Evolutionary conservation across 140 eudicot species (phyloP), one percentile per base, ranked within the genome.

Genomic region (Anethum foeniculum): DNA sequence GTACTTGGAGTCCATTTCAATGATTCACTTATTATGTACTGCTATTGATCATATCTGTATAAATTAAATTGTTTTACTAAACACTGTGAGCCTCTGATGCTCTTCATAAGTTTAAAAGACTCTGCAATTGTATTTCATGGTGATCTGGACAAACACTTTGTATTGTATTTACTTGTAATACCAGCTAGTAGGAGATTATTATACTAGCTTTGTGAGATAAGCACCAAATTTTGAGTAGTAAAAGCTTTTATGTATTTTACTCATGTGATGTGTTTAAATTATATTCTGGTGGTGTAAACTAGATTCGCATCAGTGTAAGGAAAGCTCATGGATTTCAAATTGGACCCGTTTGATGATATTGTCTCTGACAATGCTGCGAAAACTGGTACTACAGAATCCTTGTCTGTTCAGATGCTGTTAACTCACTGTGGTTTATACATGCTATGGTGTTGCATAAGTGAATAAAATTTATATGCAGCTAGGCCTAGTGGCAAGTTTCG

Each of bases 401-500:
- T 67, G 38, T 52, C 32, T 10, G 65, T 49, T 39, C 5, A 18
- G 23, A 48, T 38, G 34, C 36, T 27, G 46, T 67, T 36, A 25
- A 12, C 48, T 68, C 77, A 38, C 23, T 39, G 41, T 12, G 60
- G 54, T 27, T 15, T 71, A 38, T 18, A 25, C 27, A 8, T 71
- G 58, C 15, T 47, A 47, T 12, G 71, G 72, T 32, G 73, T 44
- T 25, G 71, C 28, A 47, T 71, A 51, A 30, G 72, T 65, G 0
- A 62, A 64, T 30, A 4, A 44, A 44, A 5, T 68, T 83, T 41
- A 79, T 34, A 36, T 77, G 68, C 87, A 91, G 92, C 80, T 38
- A 85, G 85, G 88, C 83, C 86, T 60, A 77, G 84, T 60, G 75
- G 82, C 75, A 91, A 86, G 83, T 88, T 91, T 83, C 89, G 86